Conservation (phyloP, 2,329 filamentous ascomycete species). For the Aspergillus carbonarius region DNA sequence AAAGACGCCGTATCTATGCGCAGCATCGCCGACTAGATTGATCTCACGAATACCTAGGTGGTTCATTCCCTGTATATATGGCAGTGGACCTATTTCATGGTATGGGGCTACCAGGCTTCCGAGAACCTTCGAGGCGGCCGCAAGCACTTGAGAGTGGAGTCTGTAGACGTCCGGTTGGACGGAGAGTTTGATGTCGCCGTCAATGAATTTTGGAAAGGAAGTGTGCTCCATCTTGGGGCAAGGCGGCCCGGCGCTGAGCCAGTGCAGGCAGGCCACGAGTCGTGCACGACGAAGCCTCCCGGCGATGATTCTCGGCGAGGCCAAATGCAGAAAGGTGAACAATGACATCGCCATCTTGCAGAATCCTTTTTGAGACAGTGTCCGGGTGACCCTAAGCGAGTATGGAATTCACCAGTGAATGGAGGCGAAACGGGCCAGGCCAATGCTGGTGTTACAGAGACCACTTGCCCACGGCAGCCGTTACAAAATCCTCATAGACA, state of each 20-base stretch:
- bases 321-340: background rate
- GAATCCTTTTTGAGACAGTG: too few relatives aligned
- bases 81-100: background rate
- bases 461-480: too few relatives aligned
- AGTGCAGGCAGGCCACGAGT: too few relatives aligned
- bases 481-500: too few relatives aligned
- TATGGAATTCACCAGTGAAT: too few relatives aligned
- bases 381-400: too few relatives aligned
- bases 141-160: conserved; percentile 34
- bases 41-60: background rate
- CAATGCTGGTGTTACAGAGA: too few relatives aligned
- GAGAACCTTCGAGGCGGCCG: conserved; percentile 4
- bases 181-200: conserved; percentile 42
- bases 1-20: conserved; percentile 11
- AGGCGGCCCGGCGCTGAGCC: too few relatives aligned
- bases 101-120: background rate
- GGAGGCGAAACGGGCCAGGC: too few relatives aligned
- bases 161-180: conserved; percentile 39
- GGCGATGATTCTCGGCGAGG: background rate
- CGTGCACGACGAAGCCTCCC: background rate
- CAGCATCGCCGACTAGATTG: conserved; percentile 10
- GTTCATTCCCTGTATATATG: background rate
- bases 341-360: too few relatives aligned
- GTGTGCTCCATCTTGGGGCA: background rate
- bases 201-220: conserved; percentile 37